Evolutionary conservation across 345 rosid species (phyloP).

Genomic region (Laguncularia racemosa): DNA sequence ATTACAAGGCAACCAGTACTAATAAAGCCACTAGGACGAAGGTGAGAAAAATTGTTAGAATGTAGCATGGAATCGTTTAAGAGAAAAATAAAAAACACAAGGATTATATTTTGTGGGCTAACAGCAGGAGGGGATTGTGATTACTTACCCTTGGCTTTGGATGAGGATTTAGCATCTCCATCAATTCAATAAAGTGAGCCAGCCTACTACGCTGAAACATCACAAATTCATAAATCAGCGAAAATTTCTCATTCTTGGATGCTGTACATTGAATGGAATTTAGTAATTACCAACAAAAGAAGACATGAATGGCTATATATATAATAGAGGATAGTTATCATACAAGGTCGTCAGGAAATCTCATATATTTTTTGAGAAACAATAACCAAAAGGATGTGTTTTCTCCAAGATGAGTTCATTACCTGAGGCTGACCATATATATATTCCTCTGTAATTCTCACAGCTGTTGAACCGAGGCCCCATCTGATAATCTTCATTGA

Average conservation of each 20-base stretch:
- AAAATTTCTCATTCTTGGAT: no score
- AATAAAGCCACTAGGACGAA: no score
- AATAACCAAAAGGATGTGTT: not conserved
- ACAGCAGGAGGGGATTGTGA: not conserved
- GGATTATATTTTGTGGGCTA: no score
- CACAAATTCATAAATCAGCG: not conserved
- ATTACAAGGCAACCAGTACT: not conserved
- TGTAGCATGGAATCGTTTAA: no score
- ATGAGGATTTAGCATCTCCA: slow-evolving; percentile 95
- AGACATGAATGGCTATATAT: no score
- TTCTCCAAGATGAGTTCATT: not conserved
- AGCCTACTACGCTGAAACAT: slow-evolving; percentile 62
- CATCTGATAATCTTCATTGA: slow-evolving; percentile 89
- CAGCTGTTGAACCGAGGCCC: slow-evolving; percentile 95
- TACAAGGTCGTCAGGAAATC: no score
- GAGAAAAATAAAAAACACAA: no score
- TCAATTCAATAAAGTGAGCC: slow-evolving; percentile 70
- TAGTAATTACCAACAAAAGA: no score
- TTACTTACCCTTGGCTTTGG: slow-evolving; percentile 59
- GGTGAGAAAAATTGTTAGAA: no score
- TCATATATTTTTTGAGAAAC: not conserved
- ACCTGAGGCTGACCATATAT: slow-evolving; percentile 82
- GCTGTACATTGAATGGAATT: no score
- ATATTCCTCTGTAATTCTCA: slow-evolving; percentile 82
- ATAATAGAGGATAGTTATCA: no score